A percentile compares a stretch with the other conserved stretches of the same genome.
These are phyloP conservation scores for Cyclotella kingstonii DNA, from an alignment of 108 stramenopile genomes.

Conservation along the genomic window DNA sequence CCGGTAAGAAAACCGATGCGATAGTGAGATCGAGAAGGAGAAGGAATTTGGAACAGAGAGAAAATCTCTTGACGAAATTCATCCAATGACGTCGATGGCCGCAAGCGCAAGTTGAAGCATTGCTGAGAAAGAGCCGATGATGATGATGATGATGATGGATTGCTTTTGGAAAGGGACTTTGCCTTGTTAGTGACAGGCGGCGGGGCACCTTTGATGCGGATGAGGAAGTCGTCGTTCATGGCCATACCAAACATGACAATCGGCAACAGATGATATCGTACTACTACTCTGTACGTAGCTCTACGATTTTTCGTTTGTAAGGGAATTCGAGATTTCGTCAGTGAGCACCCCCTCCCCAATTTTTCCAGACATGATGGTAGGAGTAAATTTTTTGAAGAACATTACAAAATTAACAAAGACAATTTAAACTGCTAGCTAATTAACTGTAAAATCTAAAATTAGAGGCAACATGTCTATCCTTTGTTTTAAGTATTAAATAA, in stretches of 20 bases:
- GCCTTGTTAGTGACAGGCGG: constrained; percentile 17
- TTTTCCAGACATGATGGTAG: too few species aligned
- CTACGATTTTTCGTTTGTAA: too few species aligned
- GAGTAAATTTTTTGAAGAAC: too few species aligned
- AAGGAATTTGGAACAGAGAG: constrained; percentile 22
- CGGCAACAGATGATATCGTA: neutral
- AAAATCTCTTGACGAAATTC: constrained; percentile 22
- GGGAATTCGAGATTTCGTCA: too few species aligned
- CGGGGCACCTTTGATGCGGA: constrained; percentile 31
- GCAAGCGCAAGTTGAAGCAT: constrained; percentile 28
- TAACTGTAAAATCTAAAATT: too few species aligned
- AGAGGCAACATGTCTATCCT: too few species aligned
- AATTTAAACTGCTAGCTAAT: too few species aligned
- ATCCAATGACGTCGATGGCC: constrained; percentile 21
- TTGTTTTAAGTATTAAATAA: too few species aligned
- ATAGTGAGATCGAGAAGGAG: neutral
- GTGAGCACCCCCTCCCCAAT: too few species aligned
- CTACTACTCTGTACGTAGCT: too few species aligned
- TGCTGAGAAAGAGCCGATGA: constrained; percentile 10
- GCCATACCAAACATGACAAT: neutral
- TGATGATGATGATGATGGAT: neutral
- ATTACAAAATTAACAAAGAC: too few species aligned
- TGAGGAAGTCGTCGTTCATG: constrained; percentile 29
- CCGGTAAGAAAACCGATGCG: constrained; percentile 33
- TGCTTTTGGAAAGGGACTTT: neutral